These are phyloP conservation scores for Pleurotus platypus DNA, from an alignment of 768 basidiomycete genomes.

Conservation along the genomic window DNA sequence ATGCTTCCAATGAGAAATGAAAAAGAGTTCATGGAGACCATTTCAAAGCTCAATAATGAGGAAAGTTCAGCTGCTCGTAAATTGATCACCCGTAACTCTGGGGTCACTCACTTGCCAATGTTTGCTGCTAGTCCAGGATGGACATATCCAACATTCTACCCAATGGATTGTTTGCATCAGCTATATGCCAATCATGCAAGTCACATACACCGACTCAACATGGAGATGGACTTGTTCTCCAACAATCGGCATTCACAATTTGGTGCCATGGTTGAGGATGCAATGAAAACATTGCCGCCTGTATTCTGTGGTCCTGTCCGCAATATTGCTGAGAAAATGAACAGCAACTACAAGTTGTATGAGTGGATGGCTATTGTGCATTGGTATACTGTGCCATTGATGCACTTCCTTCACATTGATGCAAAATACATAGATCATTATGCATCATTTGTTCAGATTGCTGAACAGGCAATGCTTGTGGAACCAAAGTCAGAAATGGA, in stretches of 20 bases:
- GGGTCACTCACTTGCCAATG: conserved; percentile 23
- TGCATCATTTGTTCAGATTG: conserved; percentile 17
- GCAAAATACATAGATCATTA: conserved; percentile 23
- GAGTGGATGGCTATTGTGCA: conserved; percentile 33
- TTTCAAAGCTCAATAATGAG: conserved; percentile 14
- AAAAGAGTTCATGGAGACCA: conserved; percentile 18
- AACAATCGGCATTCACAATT: conserved; percentile 5
- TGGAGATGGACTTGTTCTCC: conserved; percentile 7
- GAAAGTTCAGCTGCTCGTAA: conserved; percentile 9
- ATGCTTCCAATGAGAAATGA: conserved; percentile 20
- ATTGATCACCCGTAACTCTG: conserved; percentile 19
- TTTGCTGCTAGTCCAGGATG: conserved; percentile 25
- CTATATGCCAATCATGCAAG: conserved; percentile 25
- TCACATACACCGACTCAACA: background rate
- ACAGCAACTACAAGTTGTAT: conserved; percentile 31
- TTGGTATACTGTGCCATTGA: conserved; percentile 31
- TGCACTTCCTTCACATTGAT: conserved; percentile 23
- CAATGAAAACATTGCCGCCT: conserved; percentile 25
- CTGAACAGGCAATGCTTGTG: conserved; percentile 27
- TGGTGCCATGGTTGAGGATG: conserved; percentile 19
- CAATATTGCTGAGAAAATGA: conserved; percentile 24
- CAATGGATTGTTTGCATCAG: conserved; percentile 31
- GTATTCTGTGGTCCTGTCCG: conserved; percentile 26
- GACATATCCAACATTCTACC: conserved; percentile 27
- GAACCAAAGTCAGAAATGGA: conserved; percentile 12